These are phyloP conservation scores for Isabelozyma pseudorhagii DNA, from an alignment of 805 yeast species.

Conservation along the genomic window DNA sequence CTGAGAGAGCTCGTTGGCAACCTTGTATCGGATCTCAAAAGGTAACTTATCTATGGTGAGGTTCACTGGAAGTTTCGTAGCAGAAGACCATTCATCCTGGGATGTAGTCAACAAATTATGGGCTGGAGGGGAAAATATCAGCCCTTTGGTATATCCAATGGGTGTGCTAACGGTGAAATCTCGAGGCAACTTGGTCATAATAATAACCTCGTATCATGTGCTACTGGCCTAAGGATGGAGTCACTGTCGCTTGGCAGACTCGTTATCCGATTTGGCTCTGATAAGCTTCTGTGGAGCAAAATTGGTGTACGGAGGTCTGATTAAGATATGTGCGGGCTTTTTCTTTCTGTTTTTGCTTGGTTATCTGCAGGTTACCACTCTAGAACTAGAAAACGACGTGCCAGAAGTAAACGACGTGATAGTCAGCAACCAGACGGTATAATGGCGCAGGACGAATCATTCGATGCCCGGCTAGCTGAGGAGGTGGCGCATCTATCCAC, in stretches of 20 bases:
- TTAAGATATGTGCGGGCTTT: not conserved
- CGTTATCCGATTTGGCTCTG: too few species aligned
- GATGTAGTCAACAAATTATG: not conserved
- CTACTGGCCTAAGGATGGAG: too few species aligned
- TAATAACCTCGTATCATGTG: too few species aligned
- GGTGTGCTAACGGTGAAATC: conserved; percentile 7
- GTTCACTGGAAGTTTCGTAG: not conserved
- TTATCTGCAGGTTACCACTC: not conserved
- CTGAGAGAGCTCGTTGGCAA: conserved; percentile 35
- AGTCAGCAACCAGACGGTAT: not conserved
- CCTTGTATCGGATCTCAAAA: conserved; percentile 27
- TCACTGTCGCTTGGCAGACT: too few species aligned
- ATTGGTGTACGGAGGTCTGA: not conserved
- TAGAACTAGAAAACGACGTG: not conserved
- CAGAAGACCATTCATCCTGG: not conserved
- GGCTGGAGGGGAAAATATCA: conserved; percentile 5
- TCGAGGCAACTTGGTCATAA: not conserved
- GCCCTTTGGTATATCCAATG: conserved; percentile 16
- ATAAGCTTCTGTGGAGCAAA: too few species aligned
- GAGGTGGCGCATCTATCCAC: conserved; percentile 60
- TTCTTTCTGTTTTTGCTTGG: not conserved
- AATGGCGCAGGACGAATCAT: conserved; percentile 13
- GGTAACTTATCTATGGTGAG: conserved; percentile 29
- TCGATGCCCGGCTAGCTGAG: conserved; percentile 43
- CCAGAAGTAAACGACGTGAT: not conserved